Evolutionary conservation across 805 yeast genomes (phyloP).

Genomic region (Metschnikowia orientalis): DNA sequence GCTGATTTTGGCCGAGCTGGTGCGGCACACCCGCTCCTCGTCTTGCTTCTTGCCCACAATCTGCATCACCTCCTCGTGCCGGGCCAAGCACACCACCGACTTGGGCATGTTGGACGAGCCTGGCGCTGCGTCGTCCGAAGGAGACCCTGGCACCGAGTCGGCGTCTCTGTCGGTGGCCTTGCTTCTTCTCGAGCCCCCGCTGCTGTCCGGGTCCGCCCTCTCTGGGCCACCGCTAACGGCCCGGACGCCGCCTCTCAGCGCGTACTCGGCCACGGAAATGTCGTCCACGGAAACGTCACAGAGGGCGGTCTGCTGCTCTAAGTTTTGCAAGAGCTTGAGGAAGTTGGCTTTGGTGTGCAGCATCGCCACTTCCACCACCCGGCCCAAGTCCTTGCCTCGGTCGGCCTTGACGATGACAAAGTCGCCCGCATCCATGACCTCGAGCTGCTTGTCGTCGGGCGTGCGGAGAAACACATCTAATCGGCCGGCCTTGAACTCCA

Average conservation of each 20-base stretch:
- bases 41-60: constrained; percentile 56
- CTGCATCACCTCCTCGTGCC: constrained; percentile 54
- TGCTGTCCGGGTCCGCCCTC: background rate
- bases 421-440: constrained; percentile 49
- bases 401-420: constrained; percentile 82
- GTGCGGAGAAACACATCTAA: constrained; percentile 72
- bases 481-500: constrained; percentile 76
- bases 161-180: constrained; percentile 15
- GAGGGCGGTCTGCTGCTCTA: constrained; percentile 67
- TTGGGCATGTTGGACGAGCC: too few species aligned
- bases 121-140: too few species aligned
- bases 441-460: constrained; percentile 17
- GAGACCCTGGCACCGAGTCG: constrained; percentile 49
- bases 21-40: constrained; percentile 59
- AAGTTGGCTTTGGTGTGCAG: constrained; percentile 63
- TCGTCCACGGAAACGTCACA: constrained; percentile 25
- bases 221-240: constrained; percentile 3
- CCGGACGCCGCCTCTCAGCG: constrained; percentile 1
- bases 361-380: constrained; percentile 54
- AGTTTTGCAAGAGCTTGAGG: constrained; percentile 60
- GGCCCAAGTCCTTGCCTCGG: constrained; percentile 74
- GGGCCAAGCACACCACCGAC: constrained; percentile 60
- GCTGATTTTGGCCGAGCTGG: constrained; percentile 40
- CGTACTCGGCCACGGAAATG: constrained; percentile 11
- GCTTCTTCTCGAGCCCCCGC: constrained; percentile 1